Evolutionary conservation across 768 basidiomycete species (phyloP).

Genomic region (Phylloporus sp.): DNA sequence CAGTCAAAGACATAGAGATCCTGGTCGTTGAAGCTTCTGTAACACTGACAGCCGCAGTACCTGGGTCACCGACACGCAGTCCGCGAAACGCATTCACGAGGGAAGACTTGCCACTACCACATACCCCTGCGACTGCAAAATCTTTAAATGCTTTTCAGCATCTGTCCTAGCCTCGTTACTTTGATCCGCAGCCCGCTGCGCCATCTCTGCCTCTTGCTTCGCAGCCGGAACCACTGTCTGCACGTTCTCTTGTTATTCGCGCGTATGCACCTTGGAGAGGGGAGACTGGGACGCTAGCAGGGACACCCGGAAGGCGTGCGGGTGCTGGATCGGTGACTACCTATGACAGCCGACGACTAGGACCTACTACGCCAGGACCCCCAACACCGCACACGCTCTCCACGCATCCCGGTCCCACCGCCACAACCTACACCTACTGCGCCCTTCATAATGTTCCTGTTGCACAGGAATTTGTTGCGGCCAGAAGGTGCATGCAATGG

Average conservation of each 20-base stretch:
- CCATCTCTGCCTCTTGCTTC: constrained; percentile 5
- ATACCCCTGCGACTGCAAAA: constrained; percentile 31
- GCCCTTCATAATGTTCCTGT: no score
- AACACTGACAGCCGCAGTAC: constrained; percentile 27
- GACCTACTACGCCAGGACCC: no score
- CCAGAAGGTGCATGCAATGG: no score
- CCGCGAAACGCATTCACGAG: constrained; percentile 36
- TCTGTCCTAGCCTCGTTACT: constrained; percentile 9
- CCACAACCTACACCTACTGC: no score
- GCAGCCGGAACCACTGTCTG: constrained; percentile 2
- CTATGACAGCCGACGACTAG: no score
- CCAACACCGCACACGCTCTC: no score
- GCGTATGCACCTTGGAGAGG: no score
- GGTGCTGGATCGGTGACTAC: no score
- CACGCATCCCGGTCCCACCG: no score
- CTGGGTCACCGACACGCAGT: constrained; percentile 12
- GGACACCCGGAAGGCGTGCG: no score
- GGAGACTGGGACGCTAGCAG: no score
- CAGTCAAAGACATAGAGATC: constrained; percentile 36
- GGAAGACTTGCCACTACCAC: constrained; percentile 35
- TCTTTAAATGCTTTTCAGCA: constrained; percentile 17
- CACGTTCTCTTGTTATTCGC: neutral
- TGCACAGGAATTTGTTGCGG: no score
- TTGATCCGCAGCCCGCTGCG: constrained; percentile 6
- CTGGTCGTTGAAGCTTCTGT: constrained; percentile 33